Evolutionary conservation across 2,329 filamentous ascomycete genomes (phyloP), one percentile per base, ranked within the genome.

Genomic region (Talaromyces albobiverticillius): DNA sequence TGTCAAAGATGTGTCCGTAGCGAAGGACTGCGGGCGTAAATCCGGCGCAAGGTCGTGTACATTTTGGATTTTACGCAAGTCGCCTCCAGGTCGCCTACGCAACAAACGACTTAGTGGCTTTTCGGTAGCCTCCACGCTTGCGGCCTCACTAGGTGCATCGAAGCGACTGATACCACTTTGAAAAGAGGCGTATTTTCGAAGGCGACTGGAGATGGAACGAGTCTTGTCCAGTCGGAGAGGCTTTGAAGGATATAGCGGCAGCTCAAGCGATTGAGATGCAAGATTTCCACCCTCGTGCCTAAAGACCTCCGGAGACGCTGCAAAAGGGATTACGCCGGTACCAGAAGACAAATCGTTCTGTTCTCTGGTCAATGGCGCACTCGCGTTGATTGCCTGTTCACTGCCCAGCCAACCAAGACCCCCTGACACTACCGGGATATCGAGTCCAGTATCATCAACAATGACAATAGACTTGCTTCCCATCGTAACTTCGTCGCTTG

Each of bases 391-490:
- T 13, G 47, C 23, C 5, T 57, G 26, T 29, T 32, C 34, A 38
- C 16, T 31, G 13, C 45, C 32, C 18, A 55, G 8, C 59, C 26
- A 57, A 46, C 31, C 53, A 13, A 73, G 56, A 4, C 66, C 73
- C 7, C 73, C 73, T 10, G 73, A 68, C 67, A 73, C 75, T 4
- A 67, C 51, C n/a, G 71, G 68, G 29, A 67, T 59, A 34, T 70
- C 63, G 8, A 70, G 61, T 7, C 73, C 73, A 29, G 81, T 83
- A 59, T 82, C 81, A 61, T 95, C 89, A 32, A 95, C 84, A 64
- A 96, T 95, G 53, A 96, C 81, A 60, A 96, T 95, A 0, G 90
- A 95, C 65, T 92, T 87, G 76, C 90, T 95, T n/a, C 90, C 89
- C 10, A 80, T 79, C 0, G 90, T 94, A 42, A 93, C 82, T 53